Conservation (phyloP, 2,329 filamentous ascomycete genomes). For the Sphaceloma murrayae region DNA sequence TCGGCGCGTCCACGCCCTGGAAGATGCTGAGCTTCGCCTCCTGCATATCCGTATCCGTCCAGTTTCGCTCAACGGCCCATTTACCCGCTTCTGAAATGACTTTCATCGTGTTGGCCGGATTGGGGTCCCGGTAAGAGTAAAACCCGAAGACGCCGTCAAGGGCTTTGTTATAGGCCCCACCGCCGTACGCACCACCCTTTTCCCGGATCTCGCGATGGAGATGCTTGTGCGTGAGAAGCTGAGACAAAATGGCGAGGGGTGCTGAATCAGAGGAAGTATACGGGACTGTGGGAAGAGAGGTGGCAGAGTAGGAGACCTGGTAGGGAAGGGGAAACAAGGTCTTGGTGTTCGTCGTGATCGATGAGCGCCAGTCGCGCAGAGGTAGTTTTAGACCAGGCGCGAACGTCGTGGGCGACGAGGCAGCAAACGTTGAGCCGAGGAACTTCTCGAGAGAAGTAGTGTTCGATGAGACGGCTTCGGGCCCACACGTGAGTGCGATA, state of each 20-base stretch:
- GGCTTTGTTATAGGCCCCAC: conserved; percentile 71
- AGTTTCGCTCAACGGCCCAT: conserved; percentile 73
- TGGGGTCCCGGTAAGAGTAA: conserved; percentile 94
- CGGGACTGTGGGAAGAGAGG: conserved; percentile 72
- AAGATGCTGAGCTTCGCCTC: conserved; percentile 95
- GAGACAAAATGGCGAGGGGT: conserved; percentile 75
- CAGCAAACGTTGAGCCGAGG: conserved; percentile 33
- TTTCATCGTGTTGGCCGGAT: conserved; percentile 75
- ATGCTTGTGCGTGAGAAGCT: conserved; percentile 91
- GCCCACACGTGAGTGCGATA: conserved; percentile 75
- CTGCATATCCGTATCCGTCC: conserved; percentile 77
- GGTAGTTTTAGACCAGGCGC: conserved; percentile 12
- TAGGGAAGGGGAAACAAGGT: conserved; percentile 92
- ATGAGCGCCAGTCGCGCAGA: conserved; percentile 21
- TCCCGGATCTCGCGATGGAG: conserved; percentile 96
- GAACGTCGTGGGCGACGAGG: conserved; percentile 27
- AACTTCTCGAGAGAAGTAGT: conserved; percentile 62
- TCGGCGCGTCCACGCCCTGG: conserved; percentile 80
- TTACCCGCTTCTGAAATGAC: conserved; percentile 75
- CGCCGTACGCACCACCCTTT: conserved; percentile 93
- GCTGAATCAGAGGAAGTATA: conserved; percentile 69
- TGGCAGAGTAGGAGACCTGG: conserved; percentile 88
- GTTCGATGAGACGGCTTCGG: conserved; percentile 61
- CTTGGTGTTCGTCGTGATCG: conserved; percentile 44
- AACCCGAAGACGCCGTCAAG: conserved; percentile 84